phyloP scores from a whole-genome alignment of 176 grass and related monocot genomes.

The Triticum monococcum region DNA sequence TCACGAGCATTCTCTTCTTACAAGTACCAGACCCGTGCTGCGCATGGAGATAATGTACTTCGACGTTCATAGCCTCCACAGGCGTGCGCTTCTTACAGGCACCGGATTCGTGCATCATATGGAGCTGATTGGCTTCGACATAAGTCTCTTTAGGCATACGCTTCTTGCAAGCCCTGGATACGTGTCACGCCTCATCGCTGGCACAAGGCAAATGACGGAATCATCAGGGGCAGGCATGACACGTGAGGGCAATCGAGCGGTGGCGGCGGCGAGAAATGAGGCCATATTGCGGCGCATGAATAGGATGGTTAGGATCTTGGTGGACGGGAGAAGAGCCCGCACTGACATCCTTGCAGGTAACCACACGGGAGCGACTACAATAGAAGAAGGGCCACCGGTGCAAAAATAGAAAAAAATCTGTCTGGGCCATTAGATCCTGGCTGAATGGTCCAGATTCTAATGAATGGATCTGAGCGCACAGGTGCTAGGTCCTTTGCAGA shows the following conservation, averaged over 20 bases:
- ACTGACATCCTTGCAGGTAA: neutral
- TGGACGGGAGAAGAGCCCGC: neutral
- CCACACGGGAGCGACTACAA: too few relatives aligned
- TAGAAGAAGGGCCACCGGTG: too few relatives aligned
- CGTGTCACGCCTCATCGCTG: neutral
- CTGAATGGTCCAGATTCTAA: too few relatives aligned
- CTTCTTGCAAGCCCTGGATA: neutral
- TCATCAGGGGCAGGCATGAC: too few relatives aligned
- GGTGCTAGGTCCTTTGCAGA: too few relatives aligned
- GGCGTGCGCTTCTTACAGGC: neutral
- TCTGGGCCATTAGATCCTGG: too few relatives aligned
- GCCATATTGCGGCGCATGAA: neutral
- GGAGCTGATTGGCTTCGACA: neutral
- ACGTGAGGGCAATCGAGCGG: neutral
- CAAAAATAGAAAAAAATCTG: too few relatives aligned
- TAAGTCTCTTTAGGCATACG: too few relatives aligned
- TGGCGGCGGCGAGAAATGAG: neutral
- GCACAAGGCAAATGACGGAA: too few relatives aligned
- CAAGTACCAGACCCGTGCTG: accelerated
- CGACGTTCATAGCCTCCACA: neutral
- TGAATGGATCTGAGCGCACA: too few relatives aligned
- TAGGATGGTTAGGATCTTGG: neutral
- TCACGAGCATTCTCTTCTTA: neutral
- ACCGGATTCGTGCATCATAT: neutral
- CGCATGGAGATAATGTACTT: neutral